These are phyloP conservation scores for Melastoma malabathricum DNA, from an alignment of 345 rosid species.

Conservation along the genomic window DNA sequence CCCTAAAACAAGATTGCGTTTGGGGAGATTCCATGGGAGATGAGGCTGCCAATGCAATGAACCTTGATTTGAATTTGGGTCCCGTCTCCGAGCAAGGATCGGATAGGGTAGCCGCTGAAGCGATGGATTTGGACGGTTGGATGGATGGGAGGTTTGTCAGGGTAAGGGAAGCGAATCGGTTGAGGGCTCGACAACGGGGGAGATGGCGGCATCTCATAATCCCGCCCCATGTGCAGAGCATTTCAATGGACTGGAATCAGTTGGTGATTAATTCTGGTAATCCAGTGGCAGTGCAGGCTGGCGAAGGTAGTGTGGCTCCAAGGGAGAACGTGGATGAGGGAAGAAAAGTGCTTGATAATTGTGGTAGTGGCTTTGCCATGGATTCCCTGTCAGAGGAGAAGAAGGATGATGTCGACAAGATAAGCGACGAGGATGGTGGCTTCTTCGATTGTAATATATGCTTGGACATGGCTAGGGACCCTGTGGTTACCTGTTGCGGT, in stretches of 20 bases:
- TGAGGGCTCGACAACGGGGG: constrained; percentile 33
- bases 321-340: constrained; percentile 48
- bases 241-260: constrained; percentile 54
- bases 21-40: constrained; percentile 35
- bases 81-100: constrained; percentile 61
- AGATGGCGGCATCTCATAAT: constrained; percentile 39
- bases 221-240: constrained; percentile 29
- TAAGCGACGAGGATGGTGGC: constrained; percentile 41
- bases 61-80: constrained; percentile 85
- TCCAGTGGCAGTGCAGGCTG: constrained; percentile 47
- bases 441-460: constrained; percentile 75
- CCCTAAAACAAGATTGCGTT: no score
- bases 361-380: constrained; percentile 29
- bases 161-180: constrained; percentile 49
- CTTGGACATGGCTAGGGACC: constrained; percentile 65
- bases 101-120: constrained; percentile 22
- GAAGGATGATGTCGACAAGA: constrained; percentile 41
- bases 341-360: constrained; percentile 55
- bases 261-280: constrained; percentile 37
- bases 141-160: constrained; percentile 30
- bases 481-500: constrained; percentile 86
- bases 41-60: constrained; percentile 61
- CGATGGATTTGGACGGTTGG: constrained; percentile 43
- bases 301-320: constrained; percentile 73
- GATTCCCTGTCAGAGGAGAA: constrained; percentile 39